phyloP scores from a whole-genome alignment of 2,329 filamentous ascomycete genomes.

The Aureobasidium sp. region DNA sequence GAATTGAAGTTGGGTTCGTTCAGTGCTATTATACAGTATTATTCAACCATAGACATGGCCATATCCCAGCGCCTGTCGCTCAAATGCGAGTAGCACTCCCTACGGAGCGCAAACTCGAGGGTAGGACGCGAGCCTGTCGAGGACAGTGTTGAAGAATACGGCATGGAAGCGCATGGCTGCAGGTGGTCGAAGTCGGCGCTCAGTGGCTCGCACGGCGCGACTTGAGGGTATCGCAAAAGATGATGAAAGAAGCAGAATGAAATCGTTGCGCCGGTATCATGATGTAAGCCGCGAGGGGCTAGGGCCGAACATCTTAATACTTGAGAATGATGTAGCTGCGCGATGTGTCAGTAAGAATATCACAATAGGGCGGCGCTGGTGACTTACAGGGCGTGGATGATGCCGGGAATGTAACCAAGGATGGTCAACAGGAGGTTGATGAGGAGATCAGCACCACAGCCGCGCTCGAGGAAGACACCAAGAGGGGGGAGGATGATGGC shows the following conservation, averaged over 20 bases:
- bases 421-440: constrained; percentile 89
- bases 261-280: constrained; percentile 1
- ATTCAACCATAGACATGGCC: neutral
- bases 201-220: constrained; percentile 9
- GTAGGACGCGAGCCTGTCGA: neutral
- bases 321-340: constrained; percentile 76
- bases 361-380: neutral
- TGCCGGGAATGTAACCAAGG: constrained; percentile 52
- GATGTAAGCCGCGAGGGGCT: neutral
- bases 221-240: constrained; percentile 27
- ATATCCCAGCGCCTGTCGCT: neutral
- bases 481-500: constrained; percentile 79
- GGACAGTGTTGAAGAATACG: neutral
- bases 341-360: constrained; percentile 10
- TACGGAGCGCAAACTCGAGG: neutral
- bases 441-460: constrained; percentile 76
- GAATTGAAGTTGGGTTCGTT: neutral
- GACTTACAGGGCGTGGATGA: constrained; percentile 81
- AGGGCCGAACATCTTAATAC: constrained; percentile 48
- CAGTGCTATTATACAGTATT: constrained; percentile 13
- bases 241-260: neutral
- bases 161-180: neutral
- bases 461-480: constrained; percentile 89
- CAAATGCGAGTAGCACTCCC: neutral
- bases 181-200: neutral